Base-by-base conservation (phyloP, 345 rosid genomes). In the Pugionium dolabratum region DNA sequence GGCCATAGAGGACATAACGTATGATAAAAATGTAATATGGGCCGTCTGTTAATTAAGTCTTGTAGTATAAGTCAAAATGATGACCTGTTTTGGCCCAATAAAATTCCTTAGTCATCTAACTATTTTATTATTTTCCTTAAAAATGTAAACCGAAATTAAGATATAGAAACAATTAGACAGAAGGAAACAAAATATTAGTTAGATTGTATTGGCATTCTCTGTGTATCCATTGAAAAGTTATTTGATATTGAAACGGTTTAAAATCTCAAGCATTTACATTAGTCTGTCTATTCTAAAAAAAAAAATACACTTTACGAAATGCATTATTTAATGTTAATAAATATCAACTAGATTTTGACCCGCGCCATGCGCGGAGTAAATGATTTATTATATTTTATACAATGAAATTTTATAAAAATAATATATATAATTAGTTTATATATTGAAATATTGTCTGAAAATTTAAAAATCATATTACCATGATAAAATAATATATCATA, bases 61-160 rank as follows among this genome's bases (percentile, higher is more conserved):
- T 39, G 43, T 36, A 0, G 25, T 31, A 1, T 29, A 28, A 33
- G 25, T 8, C 31, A 3, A 49, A 2, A 33, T 28, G 10, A 60
- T 51, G 35, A 30, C 46, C 31, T 34, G 18, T 9, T 5, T 2
- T 11, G 4, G 71, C 71, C 63, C 54, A 61, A 25, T 51, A 33
- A 18, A 60, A 42, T 4, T 8, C 39, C 10, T 34, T 59, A 2
- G 45, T 8, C 59, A 40, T 59, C 45, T 1, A 49, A 31, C n/a
- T 32, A 34, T 10, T 18, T 8, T 58, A 0, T 39, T 50, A 5
- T 4, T 1, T 27, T 25, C 5, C 43, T 33, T 26, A 2, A 41
- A 9, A 26, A 62, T 46, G 39, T 43, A 26, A 30, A 30, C 1
- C n/a, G 29, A 41, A 58, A 31, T 4, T 3, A 25, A 52, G 7